Conservation (phyloP, 176 grass and related monocot species). For the Oryza nivara region DNA sequence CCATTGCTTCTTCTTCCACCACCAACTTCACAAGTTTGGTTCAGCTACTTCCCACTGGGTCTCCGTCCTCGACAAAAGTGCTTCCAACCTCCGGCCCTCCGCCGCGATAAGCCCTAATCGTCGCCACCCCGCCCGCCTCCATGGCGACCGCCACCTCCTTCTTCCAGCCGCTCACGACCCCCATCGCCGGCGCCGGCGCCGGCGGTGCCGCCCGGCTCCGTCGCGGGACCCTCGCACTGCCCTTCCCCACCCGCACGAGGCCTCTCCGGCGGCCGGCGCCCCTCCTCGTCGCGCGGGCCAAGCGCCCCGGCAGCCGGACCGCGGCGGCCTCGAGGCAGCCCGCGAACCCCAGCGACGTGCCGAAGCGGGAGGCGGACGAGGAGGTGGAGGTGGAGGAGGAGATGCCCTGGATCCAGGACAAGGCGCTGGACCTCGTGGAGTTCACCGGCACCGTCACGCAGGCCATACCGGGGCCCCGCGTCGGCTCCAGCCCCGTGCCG, state of each 20-base stretch:
- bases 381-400: slow-evolving; percentile 92
- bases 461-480: slow-evolving; percentile 85
- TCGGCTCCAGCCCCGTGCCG: slow-evolving; percentile 72
- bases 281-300: slow-evolving; percentile 52
- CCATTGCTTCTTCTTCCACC: background rate
- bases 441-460: slow-evolving; percentile 95
- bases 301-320: slow-evolving; percentile 29
- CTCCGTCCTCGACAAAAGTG: slow-evolving; percentile 6
- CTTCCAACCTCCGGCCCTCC: slow-evolving; percentile 44
- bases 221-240: slow-evolving; percentile 14
- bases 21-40: slow-evolving; percentile 13
- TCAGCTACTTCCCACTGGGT: background rate
- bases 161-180: slow-evolving; percentile 47
- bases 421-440: slow-evolving; percentile 95
- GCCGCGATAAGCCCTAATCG: slow-evolving; percentile 75
- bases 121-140: slow-evolving; percentile 19
- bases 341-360: slow-evolving; percentile 37
- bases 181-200: background rate
- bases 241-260: background rate
- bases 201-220: background rate
- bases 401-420: slow-evolving; percentile 98
- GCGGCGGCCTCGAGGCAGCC: slow-evolving; percentile 42
- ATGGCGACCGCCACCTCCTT: slow-evolving; percentile 59
- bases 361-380: slow-evolving; percentile 43
- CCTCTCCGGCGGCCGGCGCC: slow-evolving; percentile 32